A percentile compares a stretch with the other conserved stretches of the same genome.
These are phyloP conservation scores for Danielozyma ontarioensis DNA, from an alignment of 805 yeast genomes.

Conservation along the genomic window DNA sequence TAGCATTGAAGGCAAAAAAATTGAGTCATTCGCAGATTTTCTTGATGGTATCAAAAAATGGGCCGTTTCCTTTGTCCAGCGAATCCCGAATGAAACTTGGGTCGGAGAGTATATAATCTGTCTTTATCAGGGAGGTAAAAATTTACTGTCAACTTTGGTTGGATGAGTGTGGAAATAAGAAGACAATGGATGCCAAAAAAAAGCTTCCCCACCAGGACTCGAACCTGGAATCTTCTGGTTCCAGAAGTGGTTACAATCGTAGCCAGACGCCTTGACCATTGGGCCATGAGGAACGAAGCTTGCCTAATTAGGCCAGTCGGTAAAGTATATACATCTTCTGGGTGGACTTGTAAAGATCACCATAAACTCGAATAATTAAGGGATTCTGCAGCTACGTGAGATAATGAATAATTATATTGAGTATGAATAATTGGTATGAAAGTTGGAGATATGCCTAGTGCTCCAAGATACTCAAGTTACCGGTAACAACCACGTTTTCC, in stretches of 20 bases:
- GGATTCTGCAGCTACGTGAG: no score
- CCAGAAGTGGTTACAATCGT: constrained; percentile 49
- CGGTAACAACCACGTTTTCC: constrained; percentile 96
- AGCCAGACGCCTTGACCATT: constrained; percentile 75
- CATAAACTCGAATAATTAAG: no score
- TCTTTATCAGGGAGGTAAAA: no score
- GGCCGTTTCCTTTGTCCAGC: no score
- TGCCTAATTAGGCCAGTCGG: constrained; percentile 1
- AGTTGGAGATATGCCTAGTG: constrained; percentile 60
- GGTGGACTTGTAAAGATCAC: no score
- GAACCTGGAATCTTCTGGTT: constrained; percentile 50
- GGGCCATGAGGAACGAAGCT: constrained; percentile 68
- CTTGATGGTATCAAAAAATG: no score
- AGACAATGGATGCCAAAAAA: constrained; percentile 13
- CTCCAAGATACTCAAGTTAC: constrained; percentile 90
- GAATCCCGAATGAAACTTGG: no score
- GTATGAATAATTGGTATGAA: no score
- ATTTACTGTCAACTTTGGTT: no score
- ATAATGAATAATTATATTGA: no score
- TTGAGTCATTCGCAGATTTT: background rate
- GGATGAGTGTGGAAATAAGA: constrained; percentile 1
- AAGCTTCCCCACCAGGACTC: constrained; percentile 49
- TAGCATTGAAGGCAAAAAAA: constrained; percentile 33
- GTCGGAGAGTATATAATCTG: no score
- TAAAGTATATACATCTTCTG: no score